These are phyloP conservation scores for Cyclanthera cordifolia DNA, from an alignment of 306 rosid genomes.

Conservation along the genomic window DNA sequence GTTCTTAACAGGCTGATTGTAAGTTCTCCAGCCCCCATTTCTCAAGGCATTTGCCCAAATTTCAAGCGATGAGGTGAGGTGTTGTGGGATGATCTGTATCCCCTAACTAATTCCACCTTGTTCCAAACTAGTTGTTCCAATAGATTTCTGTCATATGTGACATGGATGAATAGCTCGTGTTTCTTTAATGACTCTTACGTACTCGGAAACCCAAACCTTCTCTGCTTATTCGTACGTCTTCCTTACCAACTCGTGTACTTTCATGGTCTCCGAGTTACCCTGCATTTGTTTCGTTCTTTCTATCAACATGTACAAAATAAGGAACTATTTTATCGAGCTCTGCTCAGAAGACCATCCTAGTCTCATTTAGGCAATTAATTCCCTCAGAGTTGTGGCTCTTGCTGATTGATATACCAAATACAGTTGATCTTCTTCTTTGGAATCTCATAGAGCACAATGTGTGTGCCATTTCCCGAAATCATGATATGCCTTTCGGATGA, in stretches of 20 bases:
- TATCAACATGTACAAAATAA: not conserved
- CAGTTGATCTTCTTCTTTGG: too few species aligned
- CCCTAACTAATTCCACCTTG: constrained; percentile 63
- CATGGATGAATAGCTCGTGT: too few species aligned
- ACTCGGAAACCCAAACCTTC: constrained; percentile 59
- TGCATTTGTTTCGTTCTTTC: constrained; percentile 12
- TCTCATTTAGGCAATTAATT: too few species aligned
- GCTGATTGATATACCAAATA: too few species aligned
- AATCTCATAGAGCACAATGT: too few species aligned
- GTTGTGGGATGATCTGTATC: too few species aligned
- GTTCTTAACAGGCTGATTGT: too few species aligned
- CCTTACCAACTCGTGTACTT: constrained; percentile 48
- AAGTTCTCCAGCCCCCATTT: constrained; percentile 52
- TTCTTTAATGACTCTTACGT: constrained; percentile 45
- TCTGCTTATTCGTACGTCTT: constrained; percentile 55
- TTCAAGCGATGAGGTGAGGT: constrained; percentile 84
- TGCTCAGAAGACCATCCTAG: too few species aligned
- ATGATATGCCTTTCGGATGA: too few species aligned
- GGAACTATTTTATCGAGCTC: not conserved
- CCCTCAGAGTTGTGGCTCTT: too few species aligned
- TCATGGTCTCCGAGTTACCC: constrained; percentile 57
- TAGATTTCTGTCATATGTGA: too few species aligned
- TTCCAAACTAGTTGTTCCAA: constrained; percentile 43
- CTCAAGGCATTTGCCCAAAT: constrained; percentile 61
- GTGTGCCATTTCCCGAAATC: too few species aligned